A percentile compares a stretch with the other conserved stretches of the same genome.
These are phyloP conservation scores for Deakozyma indianensis DNA, from an alignment of 805 yeast genomes.

Conservation along the genomic window DNA sequence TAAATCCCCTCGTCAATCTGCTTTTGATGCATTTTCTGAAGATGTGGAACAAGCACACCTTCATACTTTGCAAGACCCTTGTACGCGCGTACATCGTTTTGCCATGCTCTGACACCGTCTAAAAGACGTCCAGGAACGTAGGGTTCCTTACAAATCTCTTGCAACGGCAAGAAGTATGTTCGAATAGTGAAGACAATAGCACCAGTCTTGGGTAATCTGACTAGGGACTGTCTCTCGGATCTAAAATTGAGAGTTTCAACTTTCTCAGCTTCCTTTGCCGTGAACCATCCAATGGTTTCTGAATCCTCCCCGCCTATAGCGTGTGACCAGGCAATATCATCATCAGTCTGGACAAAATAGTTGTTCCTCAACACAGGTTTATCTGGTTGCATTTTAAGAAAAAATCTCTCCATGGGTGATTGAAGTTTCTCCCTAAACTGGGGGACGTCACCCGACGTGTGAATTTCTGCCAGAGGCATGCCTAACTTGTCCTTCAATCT, in stretches of 20 bases:
- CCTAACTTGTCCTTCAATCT: conserved; percentile 45
- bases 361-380: conserved; percentile 50
- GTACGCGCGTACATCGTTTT: conserved; percentile 42
- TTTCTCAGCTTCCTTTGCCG: conserved; percentile 26
- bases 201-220: conserved; percentile 35
- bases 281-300: conserved; percentile 12
- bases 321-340: conserved; percentile 37
- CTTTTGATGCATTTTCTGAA: conserved; percentile 31
- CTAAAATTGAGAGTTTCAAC: conserved; percentile 38
- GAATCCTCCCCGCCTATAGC: conserved; percentile 31
- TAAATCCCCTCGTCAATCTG: conserved; percentile 17
- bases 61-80: conserved; percentile 43
- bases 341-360: conserved; percentile 57
- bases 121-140: conserved; percentile 45
- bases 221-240: conserved; percentile 44
- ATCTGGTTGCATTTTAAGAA: conserved; percentile 37
- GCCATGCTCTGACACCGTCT: conserved; percentile 47
- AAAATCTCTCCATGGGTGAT: conserved; percentile 53
- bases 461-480: conserved; percentile 41
- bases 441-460: conserved; percentile 60
- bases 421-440: conserved; percentile 41
- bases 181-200: conserved; percentile 39
- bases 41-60: conserved; percentile 40
- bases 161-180: conserved; percentile 41
- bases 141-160: conserved; percentile 41